Percentiles rank a stretch among this genome's conserved stretches.
phyloP scores from a whole-genome alignment of 306 rosid genomes.

The Malus domestica region DNA sequence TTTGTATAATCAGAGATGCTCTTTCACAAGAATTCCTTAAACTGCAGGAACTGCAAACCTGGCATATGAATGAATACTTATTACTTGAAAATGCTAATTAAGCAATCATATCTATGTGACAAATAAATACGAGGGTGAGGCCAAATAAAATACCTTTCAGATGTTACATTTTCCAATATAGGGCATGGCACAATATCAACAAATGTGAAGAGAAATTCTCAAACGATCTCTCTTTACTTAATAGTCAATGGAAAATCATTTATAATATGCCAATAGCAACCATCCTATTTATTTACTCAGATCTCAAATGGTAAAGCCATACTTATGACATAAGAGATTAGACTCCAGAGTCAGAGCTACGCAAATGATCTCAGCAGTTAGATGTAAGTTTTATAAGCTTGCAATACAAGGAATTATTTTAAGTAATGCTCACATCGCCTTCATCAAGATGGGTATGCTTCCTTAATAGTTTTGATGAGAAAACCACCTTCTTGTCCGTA shows the following conservation, averaged over 20 bases:
- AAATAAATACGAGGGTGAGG: neutral
- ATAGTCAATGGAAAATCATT: neutral
- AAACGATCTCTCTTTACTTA: neutral
- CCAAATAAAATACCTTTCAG: neutral
- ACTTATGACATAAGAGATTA: too few relatives aligned
- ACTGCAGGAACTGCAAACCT: constrained; percentile 99
- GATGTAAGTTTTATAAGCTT: neutral
- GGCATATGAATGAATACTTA: constrained; percentile 28
- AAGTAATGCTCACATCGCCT: constrained; percentile 77
- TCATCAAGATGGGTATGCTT: constrained; percentile 84
- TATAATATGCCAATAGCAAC: neutral
- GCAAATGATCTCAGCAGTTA: neutral
- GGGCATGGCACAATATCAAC: neutral
- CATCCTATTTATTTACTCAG: too few relatives aligned
- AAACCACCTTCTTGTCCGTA: constrained; percentile 79
- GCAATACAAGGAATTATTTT: neutral
- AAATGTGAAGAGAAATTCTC: neutral
- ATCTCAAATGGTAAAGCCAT: too few relatives aligned
- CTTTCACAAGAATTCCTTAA: constrained; percentile 85
- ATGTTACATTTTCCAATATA: neutral
- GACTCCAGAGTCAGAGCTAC: too few relatives aligned
- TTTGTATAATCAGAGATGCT: constrained; percentile 77
- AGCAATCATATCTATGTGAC: neutral
- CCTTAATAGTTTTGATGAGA: constrained; percentile 81
- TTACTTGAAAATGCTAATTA: constrained; percentile 11